Evolutionary conservation across 768 basidiomycete species (phyloP).

Genomic region (Boletus speciosus): DNA sequence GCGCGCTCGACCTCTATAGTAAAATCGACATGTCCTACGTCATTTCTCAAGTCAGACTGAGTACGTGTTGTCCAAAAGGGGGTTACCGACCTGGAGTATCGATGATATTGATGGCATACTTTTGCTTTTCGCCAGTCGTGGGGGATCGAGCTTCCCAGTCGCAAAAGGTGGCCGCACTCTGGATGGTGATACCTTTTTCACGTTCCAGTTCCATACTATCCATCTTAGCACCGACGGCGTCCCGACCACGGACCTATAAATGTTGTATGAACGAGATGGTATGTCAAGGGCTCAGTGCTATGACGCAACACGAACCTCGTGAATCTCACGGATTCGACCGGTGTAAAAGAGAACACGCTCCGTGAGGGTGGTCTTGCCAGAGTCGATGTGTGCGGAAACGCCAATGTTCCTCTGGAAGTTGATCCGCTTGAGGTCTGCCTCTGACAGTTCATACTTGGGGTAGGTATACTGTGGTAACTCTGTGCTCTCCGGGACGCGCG

Average conservation of each 20-base stretch:
- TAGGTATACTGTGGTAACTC: conserved; percentile 23
- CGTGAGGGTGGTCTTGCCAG: conserved; percentile 96
- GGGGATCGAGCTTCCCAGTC: conserved; percentile 84
- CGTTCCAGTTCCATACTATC: conserved; percentile 99
- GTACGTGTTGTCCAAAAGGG: neutral
- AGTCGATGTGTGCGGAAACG: conserved; percentile 92
- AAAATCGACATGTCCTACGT: conserved; percentile 95
- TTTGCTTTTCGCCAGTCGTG: conserved; percentile 59
- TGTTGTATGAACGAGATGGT: neutral
- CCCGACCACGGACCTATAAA: conserved; percentile 80
- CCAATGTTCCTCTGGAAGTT: conserved; percentile 90
- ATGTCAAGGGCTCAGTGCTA: neutral
- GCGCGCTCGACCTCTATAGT: conserved; percentile 99
- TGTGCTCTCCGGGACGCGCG: neutral
- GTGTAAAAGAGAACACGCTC: conserved; percentile 97
- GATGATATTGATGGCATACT: conserved; percentile 96
- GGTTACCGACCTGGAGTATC: conserved; percentile 80
- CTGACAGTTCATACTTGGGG: conserved; percentile 50
- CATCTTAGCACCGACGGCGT: conserved; percentile 99
- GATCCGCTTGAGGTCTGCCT: conserved; percentile 64
- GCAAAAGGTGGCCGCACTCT: conserved; percentile 97
- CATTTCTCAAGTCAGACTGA: neutral
- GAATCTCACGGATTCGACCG: conserved; percentile 91
- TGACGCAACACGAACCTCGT: conserved; percentile 65
- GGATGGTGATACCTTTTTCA: conserved; percentile 99